Conservation (phyloP, 176 grass and related monocot species). For the Aegilops umbellulata region DNA sequence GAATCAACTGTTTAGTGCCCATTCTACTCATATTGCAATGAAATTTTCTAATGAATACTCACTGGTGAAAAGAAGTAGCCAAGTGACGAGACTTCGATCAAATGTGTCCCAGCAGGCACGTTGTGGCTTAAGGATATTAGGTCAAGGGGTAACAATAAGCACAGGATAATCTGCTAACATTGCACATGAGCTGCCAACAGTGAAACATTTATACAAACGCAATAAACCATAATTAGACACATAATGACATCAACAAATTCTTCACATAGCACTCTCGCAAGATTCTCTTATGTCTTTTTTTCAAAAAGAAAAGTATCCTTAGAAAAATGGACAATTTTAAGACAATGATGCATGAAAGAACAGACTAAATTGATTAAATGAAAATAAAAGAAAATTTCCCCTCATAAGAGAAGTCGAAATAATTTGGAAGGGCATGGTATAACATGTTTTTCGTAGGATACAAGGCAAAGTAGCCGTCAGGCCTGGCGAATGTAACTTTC, state of each 20-base stretch:
- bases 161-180: not conserved
- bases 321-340: not conserved
- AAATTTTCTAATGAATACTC: constrained; percentile 28
- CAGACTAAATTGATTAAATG: not conserved
- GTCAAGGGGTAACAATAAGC: constrained; percentile 51
- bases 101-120: constrained; percentile 89
- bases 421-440: not conserved
- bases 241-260: not conserved
- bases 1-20: constrained; percentile 2
- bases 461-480: constrained; percentile 98
- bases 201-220: not conserved
- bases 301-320: not conserved
- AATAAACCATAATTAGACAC: not conserved
- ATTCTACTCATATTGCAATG: not conserved
- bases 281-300: not conserved
- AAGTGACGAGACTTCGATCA: constrained; percentile 83
- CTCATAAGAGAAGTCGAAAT: not conserved
- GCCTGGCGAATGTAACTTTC: constrained; percentile 70
- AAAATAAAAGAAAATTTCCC: not conserved
- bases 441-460: constrained; percentile 54
- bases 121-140: constrained; percentile 67
- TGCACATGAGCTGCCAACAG: not conserved
- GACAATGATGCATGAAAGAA: not conserved
- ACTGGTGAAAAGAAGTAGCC: constrained; percentile 98
- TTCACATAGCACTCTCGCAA: not conserved